A percentile compares a stretch with the other conserved stretches of the same genome.
These are phyloP conservation scores for Mycena epipterygia DNA, from an alignment of 768 basidiomycete genomes.

Conservation along the genomic window DNA sequence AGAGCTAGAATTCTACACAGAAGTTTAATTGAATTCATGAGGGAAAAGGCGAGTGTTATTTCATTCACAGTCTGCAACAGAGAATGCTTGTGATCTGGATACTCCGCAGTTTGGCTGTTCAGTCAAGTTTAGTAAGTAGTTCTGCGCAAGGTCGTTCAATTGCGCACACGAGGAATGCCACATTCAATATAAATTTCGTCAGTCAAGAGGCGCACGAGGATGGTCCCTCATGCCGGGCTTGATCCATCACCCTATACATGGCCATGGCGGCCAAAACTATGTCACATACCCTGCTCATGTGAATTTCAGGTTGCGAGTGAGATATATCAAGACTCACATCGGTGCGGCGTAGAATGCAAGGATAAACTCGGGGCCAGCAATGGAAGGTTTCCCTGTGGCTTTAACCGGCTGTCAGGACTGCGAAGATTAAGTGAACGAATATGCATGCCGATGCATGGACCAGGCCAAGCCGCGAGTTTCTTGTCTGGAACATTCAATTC, in stretches of 20 bases:
- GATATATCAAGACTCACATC: conserved; percentile 6
- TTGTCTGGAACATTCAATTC: conserved; percentile 19
- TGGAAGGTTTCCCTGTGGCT: conserved; percentile 35
- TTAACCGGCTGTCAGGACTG: background rate
- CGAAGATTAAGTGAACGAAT: background rate
- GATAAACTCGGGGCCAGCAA: conserved; percentile 37
- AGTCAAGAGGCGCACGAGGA: conserved; percentile 3
- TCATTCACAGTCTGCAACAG: conserved; percentile 7
- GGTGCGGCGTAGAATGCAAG: conserved; percentile 36
- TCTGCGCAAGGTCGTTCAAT: background rate
- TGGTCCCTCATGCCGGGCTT: conserved; percentile 10
- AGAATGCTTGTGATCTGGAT: conserved; percentile 36
- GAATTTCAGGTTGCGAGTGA: background rate
- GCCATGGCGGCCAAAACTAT: conserved; percentile 33
- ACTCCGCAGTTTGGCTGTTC: conserved; percentile 32
- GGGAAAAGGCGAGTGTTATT: no score
- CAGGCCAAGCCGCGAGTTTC: conserved; percentile 32
- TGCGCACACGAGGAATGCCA: conserved; percentile 33
- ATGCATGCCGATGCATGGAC: conserved; percentile 30
- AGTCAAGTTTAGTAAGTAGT: background rate
- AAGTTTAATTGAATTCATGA: no score
- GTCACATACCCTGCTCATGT: conserved; percentile 24
- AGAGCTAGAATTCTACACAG: conserved; percentile 26
- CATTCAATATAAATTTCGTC: conserved; percentile 23
- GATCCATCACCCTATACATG: conserved; percentile 20